Evolutionary conservation across 768 basidiomycete species (phyloP), one percentile per base, ranked within the genome.

Genomic region (Termitomyces sp.): DNA sequence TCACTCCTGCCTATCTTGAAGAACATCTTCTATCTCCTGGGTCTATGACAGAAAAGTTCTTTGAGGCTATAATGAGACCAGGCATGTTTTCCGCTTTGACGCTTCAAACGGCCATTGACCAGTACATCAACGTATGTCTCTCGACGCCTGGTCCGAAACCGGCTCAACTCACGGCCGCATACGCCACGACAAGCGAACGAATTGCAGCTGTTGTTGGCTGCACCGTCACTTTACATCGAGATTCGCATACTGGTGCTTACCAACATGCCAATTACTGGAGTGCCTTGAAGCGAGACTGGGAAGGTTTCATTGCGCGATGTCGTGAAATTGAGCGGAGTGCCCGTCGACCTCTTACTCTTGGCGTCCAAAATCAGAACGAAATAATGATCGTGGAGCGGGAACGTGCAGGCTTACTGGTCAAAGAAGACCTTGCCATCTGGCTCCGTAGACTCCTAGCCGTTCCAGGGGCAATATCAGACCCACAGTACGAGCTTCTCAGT

Each of bases 251-350:
- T 2, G 93, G 93, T 15, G 87, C 86, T 37, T 77, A 83, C 45
- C 84, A 88, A 59, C 78, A 92, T 64, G 82, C 83, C 44, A 85
- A 84, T 43, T 93, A 92, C 65, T 88, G 90, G 84, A 87, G 82
- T 61, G 84, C 87, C 0, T 70, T 97, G 62, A 94, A 91, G 68
- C 75, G 90, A 45, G 94, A 98, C 62, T 98, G 96, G 95, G 90
- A 98, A 65, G 93, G 95, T 3, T 95, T 98, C 64, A 84, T 95
- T 58, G 88, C 94, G 8, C 81, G 91, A 54, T 94, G 92, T 64
- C 82, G 89, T 51, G 92, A 93, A 60, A 77, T 94, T n/a, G 95
- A 97, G 70, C 85, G 90, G 42, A 84, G 83, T 58, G 88, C 87
- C 34, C 81, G 90, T 43, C 87, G 88, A 83, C 92, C 92, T 2